Percentiles rank a stretch among this genome's conserved stretches.
These are phyloP conservation scores for Neurospora crassa DNA, from an alignment of 2,329 filamentous ascomycete species.

Conservation along the genomic window DNA sequence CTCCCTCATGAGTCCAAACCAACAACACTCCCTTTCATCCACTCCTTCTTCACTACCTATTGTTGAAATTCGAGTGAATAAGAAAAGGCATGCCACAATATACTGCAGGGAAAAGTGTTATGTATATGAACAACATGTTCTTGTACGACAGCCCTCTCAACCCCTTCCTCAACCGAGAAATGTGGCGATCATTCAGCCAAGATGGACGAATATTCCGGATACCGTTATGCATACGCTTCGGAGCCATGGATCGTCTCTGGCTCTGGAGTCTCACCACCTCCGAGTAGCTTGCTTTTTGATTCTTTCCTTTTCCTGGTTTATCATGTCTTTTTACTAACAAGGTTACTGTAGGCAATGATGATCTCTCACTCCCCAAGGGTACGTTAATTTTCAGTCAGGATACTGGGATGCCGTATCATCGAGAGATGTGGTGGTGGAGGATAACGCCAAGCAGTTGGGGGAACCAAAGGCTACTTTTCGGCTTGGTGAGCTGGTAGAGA, in stretches of 20 bases:
- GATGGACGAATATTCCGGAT: neutral
- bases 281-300: neutral
- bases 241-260: neutral
- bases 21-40: neutral
- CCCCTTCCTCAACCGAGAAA: neutral
- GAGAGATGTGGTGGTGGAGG: neutral
- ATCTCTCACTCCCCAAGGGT: conserved; percentile 37
- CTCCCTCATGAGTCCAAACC: neutral
- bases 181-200: neutral
- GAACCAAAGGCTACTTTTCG: neutral
- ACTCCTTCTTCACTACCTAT: neutral
- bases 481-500: neutral
- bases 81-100: neutral
- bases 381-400: conserved; percentile 15
- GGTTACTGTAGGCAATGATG: conserved; percentile 4
- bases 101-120: neutral
- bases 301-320: neutral
- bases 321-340: neutral
- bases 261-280: neutral
- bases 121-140: neutral
- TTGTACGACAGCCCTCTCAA: neutral
- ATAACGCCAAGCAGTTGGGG: too few species aligned
- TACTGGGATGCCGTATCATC: neutral
- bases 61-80: neutral
- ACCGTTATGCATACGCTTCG: neutral